phyloP scores from a whole-genome alignment of 2,329 filamentous ascomycete genomes.

The Ophiocordyceps robertsii region DNA sequence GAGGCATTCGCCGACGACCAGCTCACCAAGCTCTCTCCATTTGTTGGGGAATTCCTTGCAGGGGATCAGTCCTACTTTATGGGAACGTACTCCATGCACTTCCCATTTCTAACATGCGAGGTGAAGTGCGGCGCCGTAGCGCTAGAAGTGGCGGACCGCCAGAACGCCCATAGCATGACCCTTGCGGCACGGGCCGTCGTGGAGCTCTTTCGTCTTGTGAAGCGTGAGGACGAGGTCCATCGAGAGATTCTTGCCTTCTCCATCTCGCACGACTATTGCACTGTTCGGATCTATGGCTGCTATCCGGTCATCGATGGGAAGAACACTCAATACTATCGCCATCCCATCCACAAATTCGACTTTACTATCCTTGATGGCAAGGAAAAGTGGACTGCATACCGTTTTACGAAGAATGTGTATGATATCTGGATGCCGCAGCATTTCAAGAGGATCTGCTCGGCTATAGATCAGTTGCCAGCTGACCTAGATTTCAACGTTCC shows the following conservation, averaged over 20 bases:
- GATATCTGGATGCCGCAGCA: conserved; percentile 3
- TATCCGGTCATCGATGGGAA: conserved; percentile 23
- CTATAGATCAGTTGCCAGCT: conserved; percentile 2
- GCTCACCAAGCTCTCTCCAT: conserved; percentile 24
- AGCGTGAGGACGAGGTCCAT: conserved; percentile 21
- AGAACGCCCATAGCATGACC: conserved; percentile 27
- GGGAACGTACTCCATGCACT: conserved; percentile 31
- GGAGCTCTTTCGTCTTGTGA: conserved; percentile 23
- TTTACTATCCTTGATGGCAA: conserved; percentile 12
- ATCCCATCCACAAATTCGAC: conserved; percentile 19
- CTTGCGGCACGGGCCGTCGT: conserved; percentile 23
- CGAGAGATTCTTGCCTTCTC: conserved; percentile 30
- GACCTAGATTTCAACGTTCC: neutral
- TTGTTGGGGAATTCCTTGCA: conserved; percentile 17
- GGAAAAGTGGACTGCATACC: conserved; percentile 3
- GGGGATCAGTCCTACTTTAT: conserved; percentile 27
- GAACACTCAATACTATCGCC: conserved; percentile 21
- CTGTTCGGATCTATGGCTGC: conserved; percentile 24
- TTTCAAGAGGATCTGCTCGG: conserved; percentile 2
- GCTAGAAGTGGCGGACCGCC: conserved; percentile 23
- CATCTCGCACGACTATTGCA: conserved; percentile 16
- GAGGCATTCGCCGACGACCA: conserved; percentile 28
- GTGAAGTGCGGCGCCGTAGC: conserved; percentile 26
- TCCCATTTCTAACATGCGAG: conserved; percentile 35
- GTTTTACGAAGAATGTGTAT: conserved; percentile 2